Evolutionary conservation across 805 yeast species (phyloP), one percentile per base, ranked within the genome.

Genomic region (Danielia reshetovae): DNA sequence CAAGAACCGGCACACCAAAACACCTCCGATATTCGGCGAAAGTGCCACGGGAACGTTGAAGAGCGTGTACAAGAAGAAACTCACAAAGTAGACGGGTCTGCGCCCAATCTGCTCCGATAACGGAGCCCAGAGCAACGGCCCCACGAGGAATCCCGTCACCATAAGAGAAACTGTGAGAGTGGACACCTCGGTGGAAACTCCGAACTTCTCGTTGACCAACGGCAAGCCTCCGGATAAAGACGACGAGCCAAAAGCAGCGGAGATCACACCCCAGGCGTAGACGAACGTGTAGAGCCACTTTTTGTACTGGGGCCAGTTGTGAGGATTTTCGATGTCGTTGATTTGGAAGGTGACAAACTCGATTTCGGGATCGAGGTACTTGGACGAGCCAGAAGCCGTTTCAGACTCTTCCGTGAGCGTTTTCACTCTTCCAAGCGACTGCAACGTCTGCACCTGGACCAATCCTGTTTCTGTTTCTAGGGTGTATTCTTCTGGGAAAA

Each of bases 211-310:
- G 41, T 68, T 64, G 40, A 86, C 77, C 12, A 81, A 68, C n/a
- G 70, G 74, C 31, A 89, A 64, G 29, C 94, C 93, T 48, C 95
- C 95, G 17, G 95, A 81, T 49, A 86, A 82, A 55, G 90, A 83
- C 2, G 96, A 83, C 4, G 96, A 85, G 26, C 96, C 96, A 57
- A 85, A 88, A 2, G 97, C 97, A 19, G 90, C 96, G 51, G 87
- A 75, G 38, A 89, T 80, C 32, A 89, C 96, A 43, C 85, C 70
- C 21, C 77, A 45, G 2, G 96, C 79, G 16, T 85, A 65, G 7
- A 79, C 44, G 19, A 82, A 54, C 0, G 97, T 87, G 54, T 81
- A 85, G 1, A 57, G 3, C 85, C 89, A 79, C 54, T 77, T 75
- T 15, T 57, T 35, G 43, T 48, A 46, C 21, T 64, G 35, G 17